phyloP scores from a whole-genome alignment of 257 asterid species.

The Plantago elongata region DNA sequence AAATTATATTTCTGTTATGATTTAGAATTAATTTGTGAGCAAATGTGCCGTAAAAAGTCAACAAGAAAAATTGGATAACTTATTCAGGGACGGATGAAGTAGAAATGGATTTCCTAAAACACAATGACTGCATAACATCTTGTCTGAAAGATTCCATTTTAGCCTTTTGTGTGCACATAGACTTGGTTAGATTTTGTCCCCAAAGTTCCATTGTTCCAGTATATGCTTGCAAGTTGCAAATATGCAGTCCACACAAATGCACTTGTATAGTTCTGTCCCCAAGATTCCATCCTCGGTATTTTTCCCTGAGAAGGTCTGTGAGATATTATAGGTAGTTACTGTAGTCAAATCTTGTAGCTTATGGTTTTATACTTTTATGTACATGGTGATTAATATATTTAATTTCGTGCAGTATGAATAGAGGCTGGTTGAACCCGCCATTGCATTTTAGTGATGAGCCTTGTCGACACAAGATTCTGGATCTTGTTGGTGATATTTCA shows the following conservation, averaged over 20 bases:
- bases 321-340: too few relatives aligned
- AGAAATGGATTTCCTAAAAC: background rate
- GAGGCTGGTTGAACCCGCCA: conserved; percentile 94
- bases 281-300: too few relatives aligned
- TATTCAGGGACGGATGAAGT: too few relatives aligned
- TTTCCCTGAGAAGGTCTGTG: background rate
- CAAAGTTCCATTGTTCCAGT: background rate
- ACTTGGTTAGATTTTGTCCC: background rate
- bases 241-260: background rate
- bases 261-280: background rate
- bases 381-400: background rate
- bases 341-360: too few relatives aligned
- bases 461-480: conserved; percentile 91
- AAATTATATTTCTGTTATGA: too few relatives aligned
- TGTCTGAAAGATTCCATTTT: background rate
- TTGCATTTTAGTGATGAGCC: conserved; percentile 74
- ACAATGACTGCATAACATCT: background rate
- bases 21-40: too few relatives aligned
- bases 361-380: too few relatives aligned
- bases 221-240: background rate
- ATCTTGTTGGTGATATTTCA: conserved; percentile 92
- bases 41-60: too few relatives aligned
- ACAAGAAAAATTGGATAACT: too few relatives aligned
- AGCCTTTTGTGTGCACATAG: background rate
- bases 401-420: conserved; percentile 36